A percentile compares a stretch with the other conserved stretches of the same genome.
Conservation (phyloP, 176 grass and related monocot species). For the Microstegium vimineum region DNA sequence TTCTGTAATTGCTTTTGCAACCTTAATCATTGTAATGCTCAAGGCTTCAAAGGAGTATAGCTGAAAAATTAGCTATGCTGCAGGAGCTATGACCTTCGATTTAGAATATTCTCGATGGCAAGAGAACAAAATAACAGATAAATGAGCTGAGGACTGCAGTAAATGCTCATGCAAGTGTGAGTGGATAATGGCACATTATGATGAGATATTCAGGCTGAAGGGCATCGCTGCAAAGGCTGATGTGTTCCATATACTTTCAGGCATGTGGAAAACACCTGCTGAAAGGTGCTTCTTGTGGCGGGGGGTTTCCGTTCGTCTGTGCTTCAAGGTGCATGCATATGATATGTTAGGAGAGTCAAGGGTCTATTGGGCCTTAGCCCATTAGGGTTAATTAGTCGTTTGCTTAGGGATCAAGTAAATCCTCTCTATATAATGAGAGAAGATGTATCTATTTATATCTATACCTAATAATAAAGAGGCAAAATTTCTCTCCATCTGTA, state of each 20-base stretch:
- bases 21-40: neutral
- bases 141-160: constrained; percentile 89
- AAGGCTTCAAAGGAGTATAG: neutral
- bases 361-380: no score
- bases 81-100: constrained; percentile 88
- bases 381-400: no score
- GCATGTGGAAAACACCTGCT: constrained; percentile 98
- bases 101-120: constrained; percentile 86
- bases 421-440: no score
- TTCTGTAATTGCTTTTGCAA: constrained; percentile 1
- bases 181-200: constrained; percentile 87
- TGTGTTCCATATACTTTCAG: constrained; percentile 96
- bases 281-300: constrained; percentile 95
- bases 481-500: no score
- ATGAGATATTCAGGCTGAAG: constrained; percentile 94
- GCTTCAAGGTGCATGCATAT: constrained; percentile 62
- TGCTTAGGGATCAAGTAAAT: no score
- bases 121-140: constrained; percentile 96
- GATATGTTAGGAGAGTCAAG: no score
- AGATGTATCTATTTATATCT: no score
- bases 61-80: constrained; percentile 3
- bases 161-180: constrained; percentile 91
- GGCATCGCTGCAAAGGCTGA: constrained; percentile 73
- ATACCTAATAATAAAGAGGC: no score
- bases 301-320: constrained; percentile 93